Conservation (phyloP, 2,329 filamentous ascomycete species). For the Orbilia oligospora region DNA sequence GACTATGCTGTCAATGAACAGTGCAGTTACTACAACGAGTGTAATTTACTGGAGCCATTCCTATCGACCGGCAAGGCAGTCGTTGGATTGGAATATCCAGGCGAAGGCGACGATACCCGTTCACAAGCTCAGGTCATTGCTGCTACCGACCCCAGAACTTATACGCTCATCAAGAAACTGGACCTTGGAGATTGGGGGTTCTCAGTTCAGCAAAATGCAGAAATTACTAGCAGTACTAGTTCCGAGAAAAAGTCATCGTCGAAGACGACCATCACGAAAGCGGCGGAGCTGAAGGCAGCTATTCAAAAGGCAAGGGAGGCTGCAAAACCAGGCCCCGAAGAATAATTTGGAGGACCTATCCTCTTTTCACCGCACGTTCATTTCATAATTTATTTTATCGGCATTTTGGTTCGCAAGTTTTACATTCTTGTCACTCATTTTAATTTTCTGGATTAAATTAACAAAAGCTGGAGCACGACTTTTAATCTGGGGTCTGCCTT, state of each 20-base stretch:
- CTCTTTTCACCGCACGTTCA: neutral
- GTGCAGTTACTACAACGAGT: constrained; percentile 75
- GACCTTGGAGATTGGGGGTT: constrained; percentile 73
- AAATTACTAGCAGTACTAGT: neutral
- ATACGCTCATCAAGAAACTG: constrained; percentile 77
- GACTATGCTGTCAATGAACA: constrained; percentile 80
- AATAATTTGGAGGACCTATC: neutral
- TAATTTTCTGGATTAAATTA: too few species aligned
- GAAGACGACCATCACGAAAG: neutral
- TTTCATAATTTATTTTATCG: neutral
- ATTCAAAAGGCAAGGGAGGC: constrained; percentile 11
- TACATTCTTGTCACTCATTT: neutral
- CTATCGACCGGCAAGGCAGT: constrained; percentile 76
- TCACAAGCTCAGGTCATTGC: constrained; percentile 63
- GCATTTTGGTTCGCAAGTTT: neutral
- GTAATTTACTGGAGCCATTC: constrained; percentile 73
- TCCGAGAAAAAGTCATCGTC: neutral
- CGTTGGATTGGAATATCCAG: constrained; percentile 80
- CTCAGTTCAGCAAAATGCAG: constrained; percentile 15
- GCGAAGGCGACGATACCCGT: constrained; percentile 67
- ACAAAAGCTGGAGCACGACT: too few species aligned
- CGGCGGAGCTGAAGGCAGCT: constrained; percentile 15
- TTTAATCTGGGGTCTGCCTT: too few species aligned
- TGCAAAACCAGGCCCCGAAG: neutral
- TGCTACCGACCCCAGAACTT: constrained; percentile 70